A percentile compares a stretch with the other conserved stretches of the same genome.
phyloP scores from a whole-genome alignment of 2,329 filamentous ascomycete species.

The Orbilia quercus region DNA sequence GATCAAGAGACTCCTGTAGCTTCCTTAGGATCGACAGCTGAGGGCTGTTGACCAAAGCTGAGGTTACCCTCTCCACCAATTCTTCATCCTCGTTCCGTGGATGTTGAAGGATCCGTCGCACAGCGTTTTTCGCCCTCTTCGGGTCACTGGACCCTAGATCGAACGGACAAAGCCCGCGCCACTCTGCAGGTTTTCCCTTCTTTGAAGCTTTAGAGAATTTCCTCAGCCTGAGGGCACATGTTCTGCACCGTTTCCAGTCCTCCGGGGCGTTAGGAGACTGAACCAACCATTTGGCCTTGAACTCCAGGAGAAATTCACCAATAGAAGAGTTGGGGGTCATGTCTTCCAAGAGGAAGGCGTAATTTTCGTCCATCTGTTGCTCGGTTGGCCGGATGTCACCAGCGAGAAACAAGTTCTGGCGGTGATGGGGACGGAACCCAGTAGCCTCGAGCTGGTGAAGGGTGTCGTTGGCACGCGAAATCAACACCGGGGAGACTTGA shows the following conservation, averaged over 20 bases:
- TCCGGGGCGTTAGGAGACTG: slow-evolving; percentile 78
- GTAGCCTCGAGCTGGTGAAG: slow-evolving; percentile 67
- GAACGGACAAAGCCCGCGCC: slow-evolving; percentile 72
- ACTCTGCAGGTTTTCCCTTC: slow-evolving; percentile 48
- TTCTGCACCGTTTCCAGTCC: slow-evolving; percentile 75
- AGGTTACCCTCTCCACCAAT: slow-evolving; percentile 35
- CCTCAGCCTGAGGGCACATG: slow-evolving; percentile 70
- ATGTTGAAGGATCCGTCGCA: slow-evolving; percentile 60
- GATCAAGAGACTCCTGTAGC: slow-evolving; percentile 61
- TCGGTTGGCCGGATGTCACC: slow-evolving; percentile 65
- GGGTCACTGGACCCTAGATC: slow-evolving; percentile 70
- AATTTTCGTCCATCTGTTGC: slow-evolving; percentile 59
- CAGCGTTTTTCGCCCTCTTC: slow-evolving; percentile 64
- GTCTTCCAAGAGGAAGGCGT: slow-evolving; percentile 78
- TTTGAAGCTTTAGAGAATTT: slow-evolving; percentile 56
- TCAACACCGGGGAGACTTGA: slow-evolving; percentile 64
- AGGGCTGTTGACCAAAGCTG: slow-evolving; percentile 60
- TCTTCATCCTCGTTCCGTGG: slow-evolving; percentile 41
- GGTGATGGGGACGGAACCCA: slow-evolving; percentile 65
- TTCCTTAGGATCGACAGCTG: slow-evolving; percentile 58
- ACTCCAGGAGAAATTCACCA: slow-evolving; percentile 70
- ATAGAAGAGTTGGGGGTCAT: slow-evolving; percentile 68
- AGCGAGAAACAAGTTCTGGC: slow-evolving; percentile 67
- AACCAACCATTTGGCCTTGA: slow-evolving; percentile 86
- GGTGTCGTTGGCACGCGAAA: slow-evolving; percentile 68